Evolutionary conservation across 805 yeast species (phyloP), one percentile per base, ranked within the genome.

Genomic region (Cyberlindnera mississippiensis): DNA sequence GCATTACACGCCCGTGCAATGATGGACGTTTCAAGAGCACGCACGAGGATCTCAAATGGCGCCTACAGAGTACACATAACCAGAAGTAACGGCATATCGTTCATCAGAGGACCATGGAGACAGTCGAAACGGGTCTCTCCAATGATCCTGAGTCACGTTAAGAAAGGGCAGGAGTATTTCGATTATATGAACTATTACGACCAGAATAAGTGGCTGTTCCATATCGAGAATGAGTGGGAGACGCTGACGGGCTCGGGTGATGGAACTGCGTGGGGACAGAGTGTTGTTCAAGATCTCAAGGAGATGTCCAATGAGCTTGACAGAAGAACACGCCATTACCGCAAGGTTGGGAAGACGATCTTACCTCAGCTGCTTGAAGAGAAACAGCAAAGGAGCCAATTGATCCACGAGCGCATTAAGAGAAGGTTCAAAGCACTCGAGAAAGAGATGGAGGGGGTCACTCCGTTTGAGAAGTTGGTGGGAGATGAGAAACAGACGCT

Each of bases 241-340:
- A 31, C 18, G 20, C 27, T 19, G 29, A 43, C 20, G 9, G 33
- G 31, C 5, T 20, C 39, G 4, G 17, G 20, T n/a, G 46, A 40
- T 12, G 33, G 31, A 2, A 27, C 9, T 14, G 14, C 50, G 12
- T 66, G 71, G 69, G 38, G 53, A n/a, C 26, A 31, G 7, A 58
- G 61, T 2, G 35, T 63, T 4, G 28, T 39, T 13, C 52, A 54
- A 4, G 40, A 49, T 3, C 35, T 62, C 10, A 29, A 32, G 4
- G 11, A 22, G 3, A 34, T 52, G 16, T 35, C 42, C 9, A 20
- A 31, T 8, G 43, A 42, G 17, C 39, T 52, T 6, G 36, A 34
- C 2, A 22, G 29, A 11, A 48, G 49, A 18, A 44, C 45, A 13
- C 19, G 27, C 14, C 34, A 44, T 12, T 60, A 49, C 30, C 46